A percentile compares a stretch with the other conserved stretches of the same genome.
These are phyloP conservation scores for Colletotrichum scovillei DNA, from an alignment of 2,329 filamentous ascomycete species.

Conservation along the genomic window DNA sequence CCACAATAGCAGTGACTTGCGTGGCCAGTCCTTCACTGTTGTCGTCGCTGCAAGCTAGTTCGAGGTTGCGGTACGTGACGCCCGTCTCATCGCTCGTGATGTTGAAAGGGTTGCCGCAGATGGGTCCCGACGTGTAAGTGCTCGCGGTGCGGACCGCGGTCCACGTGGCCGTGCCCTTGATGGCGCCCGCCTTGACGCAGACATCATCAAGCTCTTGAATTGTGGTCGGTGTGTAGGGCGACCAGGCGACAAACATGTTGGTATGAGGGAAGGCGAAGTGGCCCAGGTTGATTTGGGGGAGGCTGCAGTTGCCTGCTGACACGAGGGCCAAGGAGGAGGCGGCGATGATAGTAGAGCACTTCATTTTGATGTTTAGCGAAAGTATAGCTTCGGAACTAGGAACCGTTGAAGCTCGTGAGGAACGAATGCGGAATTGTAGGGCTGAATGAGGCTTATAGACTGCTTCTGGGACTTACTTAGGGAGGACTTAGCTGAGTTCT, in stretches of 20 bases:
- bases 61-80: constrained; percentile 21
- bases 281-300: constrained; percentile 18
- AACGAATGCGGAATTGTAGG: neutral
- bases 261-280: constrained; percentile 16
- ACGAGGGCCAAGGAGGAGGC: neutral
- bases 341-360: neutral
- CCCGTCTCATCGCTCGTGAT: constrained; percentile 17
- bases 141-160: constrained; percentile 7
- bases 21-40: neutral
- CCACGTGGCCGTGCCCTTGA: constrained; percentile 28
- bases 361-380: neutral
- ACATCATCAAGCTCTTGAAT: constrained; percentile 13
- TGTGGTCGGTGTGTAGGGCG: constrained; percentile 22
- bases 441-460: neutral
- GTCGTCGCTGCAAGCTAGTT: constrained; percentile 26
- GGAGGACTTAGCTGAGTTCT: neutral
- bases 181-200: constrained; percentile 6
- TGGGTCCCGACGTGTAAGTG: constrained; percentile 25
- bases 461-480: neutral
- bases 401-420: neutral
- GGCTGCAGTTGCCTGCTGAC: neutral
- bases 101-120: constrained; percentile 33
- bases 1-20: constrained; percentile 26
- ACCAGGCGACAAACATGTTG: constrained; percentile 19
- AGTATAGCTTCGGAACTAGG: neutral